Base-by-base conservation (phyloP, 2,329 filamentous ascomycete species). In the Pseudogymnoascus sp. region DNA sequence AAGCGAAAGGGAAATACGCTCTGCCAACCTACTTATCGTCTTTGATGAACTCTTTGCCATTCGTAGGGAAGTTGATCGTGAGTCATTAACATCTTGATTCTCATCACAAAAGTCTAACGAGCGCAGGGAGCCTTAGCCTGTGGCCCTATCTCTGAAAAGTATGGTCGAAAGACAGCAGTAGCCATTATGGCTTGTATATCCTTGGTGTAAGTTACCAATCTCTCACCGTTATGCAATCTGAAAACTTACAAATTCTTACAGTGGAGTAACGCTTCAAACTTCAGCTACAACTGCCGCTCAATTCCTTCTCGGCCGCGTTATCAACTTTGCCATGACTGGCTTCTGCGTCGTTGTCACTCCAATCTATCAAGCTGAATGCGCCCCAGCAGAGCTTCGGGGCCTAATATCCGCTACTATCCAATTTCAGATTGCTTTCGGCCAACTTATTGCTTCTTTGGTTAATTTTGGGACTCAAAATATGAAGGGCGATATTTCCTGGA, bases 271-370 rank as follows among this genome's bases (percentile, higher is more conserved):
- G 2, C 67, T 74, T 0, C 72, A 74, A 42, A 71, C 67, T 3
- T 62, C 69, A 1, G 72, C 72, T 12, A 65, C 62, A 4, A 68
- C 70, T 1, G 66, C 69, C 6, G 69, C 69, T 4, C 70, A 72
- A 48, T 74, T 74, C 62, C 73, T 69, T 1, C 61, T 70, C 8
- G 71, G 72, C 9, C 67, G 72, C 39, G 51, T 73, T 62, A 66
- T 74, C 39, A 68, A 61, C 58, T 73, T 68, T 59, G 68, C 61
- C 33, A 73, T 72, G 69, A 73, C 72, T 1, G 72, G 72, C 39
- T 70, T 74, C 64, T 65, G 65, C 12, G 71, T 74, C 35, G 69
- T 71, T 4, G 70, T 73, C 10, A 67, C 74, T 0, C 72, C 72
- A 12, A 71, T 72, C 38, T 73, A 70, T 21, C 21, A 21, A 21